Evolutionary conservation across 768 basidiomycete species (phyloP).

Genomic region (Mrakia frigida): DNA sequence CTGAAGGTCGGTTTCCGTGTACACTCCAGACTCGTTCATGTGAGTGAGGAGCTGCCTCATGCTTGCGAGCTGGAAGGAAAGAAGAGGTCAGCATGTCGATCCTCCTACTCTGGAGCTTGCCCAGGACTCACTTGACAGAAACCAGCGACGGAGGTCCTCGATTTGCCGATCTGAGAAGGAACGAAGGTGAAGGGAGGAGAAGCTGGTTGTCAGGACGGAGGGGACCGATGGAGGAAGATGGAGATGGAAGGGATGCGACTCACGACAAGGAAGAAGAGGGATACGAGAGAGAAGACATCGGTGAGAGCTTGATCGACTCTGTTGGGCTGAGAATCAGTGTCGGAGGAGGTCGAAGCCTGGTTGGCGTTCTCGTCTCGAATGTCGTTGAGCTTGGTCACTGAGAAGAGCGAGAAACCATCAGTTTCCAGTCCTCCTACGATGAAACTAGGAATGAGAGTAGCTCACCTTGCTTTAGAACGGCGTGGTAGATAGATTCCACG

Average conservation of each 20-base stretch:
- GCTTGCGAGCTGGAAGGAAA: slow-evolving; percentile 62
- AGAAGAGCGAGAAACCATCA: slow-evolving; percentile 39
- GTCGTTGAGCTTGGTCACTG: slow-evolving; percentile 83
- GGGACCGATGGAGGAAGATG: background rate
- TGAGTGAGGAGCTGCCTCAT: slow-evolving; percentile 95
- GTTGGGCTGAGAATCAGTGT: slow-evolving; percentile 50
- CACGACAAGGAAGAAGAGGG: slow-evolving; percentile 89
- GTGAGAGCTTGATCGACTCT: slow-evolving; percentile 89
- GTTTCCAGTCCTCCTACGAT: background rate
- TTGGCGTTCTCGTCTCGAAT: slow-evolving; percentile 59
- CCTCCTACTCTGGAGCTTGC: background rate
- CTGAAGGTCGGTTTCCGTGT: slow-evolving; percentile 81
- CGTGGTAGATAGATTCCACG: slow-evolving; percentile 63
- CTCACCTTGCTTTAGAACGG: slow-evolving; percentile 85
- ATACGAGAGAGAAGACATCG: slow-evolving; percentile 91
- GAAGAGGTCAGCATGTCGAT: background rate
- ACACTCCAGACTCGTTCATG: slow-evolving; percentile 92
- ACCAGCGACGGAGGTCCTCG: slow-evolving; percentile 85
- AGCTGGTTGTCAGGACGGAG: background rate
- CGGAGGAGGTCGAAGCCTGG: slow-evolving; percentile 47
- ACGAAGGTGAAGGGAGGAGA: background rate
- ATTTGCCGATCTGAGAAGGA: slow-evolving; percentile 68
- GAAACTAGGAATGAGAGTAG: background rate
- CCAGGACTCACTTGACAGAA: slow-evolving; percentile 57
- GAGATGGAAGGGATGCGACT: background rate